Percentiles rank a stretch among this genome's conserved stretches.
These are phyloP conservation scores for Hymenoscyphus scutula DNA, from an alignment of 2,329 filamentous ascomycete species.

Conservation along the genomic window DNA sequence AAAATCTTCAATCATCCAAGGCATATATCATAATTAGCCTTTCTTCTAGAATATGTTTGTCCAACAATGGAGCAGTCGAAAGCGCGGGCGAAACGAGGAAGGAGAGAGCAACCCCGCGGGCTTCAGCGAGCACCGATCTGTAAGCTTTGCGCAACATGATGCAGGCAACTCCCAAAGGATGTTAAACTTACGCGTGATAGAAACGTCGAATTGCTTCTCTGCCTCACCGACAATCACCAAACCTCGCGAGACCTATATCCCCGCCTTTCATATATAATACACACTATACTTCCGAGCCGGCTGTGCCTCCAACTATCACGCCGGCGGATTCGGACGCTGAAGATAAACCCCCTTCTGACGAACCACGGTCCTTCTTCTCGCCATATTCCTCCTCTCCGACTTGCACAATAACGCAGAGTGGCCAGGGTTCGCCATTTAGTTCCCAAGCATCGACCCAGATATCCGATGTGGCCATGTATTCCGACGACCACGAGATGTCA, in stretches of 20 bases:
- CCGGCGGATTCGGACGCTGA: slow-evolving; percentile 35
- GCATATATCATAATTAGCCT: neutral
- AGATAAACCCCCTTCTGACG: slow-evolving; percentile 25
- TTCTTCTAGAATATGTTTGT: slow-evolving; percentile 25
- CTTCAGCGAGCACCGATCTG: slow-evolving; percentile 35
- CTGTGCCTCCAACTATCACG: slow-evolving; percentile 34
- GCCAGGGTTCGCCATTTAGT: slow-evolving; percentile 22
- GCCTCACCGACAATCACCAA: slow-evolving; percentile 32
- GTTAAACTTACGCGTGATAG: slow-evolving; percentile 21
- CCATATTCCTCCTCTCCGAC: slow-evolving; percentile 27
- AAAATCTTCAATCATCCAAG: slow-evolving; percentile 10
- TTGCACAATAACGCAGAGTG: slow-evolving; percentile 23
- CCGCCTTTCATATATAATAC: slow-evolving; percentile 22
- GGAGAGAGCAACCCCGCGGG: slow-evolving; percentile 25
- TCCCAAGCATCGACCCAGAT: slow-evolving; percentile 29
- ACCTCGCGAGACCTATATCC: slow-evolving; percentile 21
- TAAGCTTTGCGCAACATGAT: slow-evolving; percentile 19
- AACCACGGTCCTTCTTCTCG: slow-evolving; percentile 31
- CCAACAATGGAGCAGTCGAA: slow-evolving; percentile 25
- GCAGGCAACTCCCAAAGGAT: neutral
- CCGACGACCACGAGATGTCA: slow-evolving; percentile 36
- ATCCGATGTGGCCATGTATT: slow-evolving; percentile 27
- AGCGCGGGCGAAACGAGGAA: slow-evolving; percentile 34
- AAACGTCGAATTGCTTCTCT: slow-evolving; percentile 35
- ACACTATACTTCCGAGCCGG: slow-evolving; percentile 26